Percentiles rank a stretch among this genome's conserved stretches.
Conservation (phyloP, 768 basidiomycete species). For the Naganishia randhawae region DNA sequence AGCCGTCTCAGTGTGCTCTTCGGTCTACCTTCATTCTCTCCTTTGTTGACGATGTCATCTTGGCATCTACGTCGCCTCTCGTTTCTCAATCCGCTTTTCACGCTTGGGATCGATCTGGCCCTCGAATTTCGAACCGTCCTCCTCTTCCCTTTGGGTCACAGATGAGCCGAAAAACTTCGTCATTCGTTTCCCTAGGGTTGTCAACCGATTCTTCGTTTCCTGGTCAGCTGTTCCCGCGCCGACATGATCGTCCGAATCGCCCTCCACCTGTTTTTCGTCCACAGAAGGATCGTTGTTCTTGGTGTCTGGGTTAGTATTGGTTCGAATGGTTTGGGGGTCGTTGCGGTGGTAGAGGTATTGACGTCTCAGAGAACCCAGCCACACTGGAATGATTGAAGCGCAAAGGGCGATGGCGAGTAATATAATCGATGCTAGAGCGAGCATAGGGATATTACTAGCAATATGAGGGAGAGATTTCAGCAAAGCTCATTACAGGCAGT, state of each 20-base stretch:
- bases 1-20: slow-evolving; percentile 9
- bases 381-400: neutral
- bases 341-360: slow-evolving; percentile 7
- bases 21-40: neutral
- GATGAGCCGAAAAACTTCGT: neutral
- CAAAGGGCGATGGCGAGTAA: slow-evolving; percentile 2
- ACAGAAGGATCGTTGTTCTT: neutral
- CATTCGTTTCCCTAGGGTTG: slow-evolving; percentile 10
- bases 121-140: neutral
- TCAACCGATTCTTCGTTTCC: neutral
- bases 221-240: neutral
- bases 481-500: neutral
- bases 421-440: slow-evolving; percentile 9
- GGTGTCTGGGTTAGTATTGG: neutral
- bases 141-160: too few relatives aligned
- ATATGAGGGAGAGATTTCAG: neutral
- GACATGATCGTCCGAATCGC: neutral
- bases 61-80: neutral
- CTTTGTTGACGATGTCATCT: neutral
- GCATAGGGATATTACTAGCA: neutral
- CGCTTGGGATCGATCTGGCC: neutral
- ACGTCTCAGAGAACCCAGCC: neutral
- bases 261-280: neutral
- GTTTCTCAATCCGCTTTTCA: neutral
- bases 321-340: neutral